Percentiles rank a stretch among this genome's conserved stretches.
These are phyloP conservation scores for Eucalyptus coolabah DNA, from an alignment of 345 rosid species.

Conservation along the genomic window DNA sequence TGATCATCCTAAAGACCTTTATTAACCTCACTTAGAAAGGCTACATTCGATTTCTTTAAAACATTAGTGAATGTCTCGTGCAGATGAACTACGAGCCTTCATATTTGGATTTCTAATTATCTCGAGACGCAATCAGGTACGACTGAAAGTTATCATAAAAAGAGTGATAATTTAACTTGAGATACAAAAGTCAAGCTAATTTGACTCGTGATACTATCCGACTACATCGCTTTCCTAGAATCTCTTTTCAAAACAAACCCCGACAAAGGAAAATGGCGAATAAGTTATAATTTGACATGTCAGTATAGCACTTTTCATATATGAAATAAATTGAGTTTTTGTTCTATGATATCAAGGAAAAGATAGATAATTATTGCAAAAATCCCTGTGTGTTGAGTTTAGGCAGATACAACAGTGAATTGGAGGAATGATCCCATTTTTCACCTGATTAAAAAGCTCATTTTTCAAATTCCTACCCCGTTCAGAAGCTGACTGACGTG, in stretches of 20 bases:
- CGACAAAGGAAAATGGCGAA: neutral
- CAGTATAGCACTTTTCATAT: neutral
- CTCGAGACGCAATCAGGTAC: neutral
- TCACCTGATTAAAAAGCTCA: neutral
- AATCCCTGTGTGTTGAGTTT: neutral
- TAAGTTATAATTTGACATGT: neutral
- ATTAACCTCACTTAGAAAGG: neutral
- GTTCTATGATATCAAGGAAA: neutral
- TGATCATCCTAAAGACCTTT: neutral
- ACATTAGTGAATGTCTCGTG: neutral
- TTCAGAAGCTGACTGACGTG: neutral
- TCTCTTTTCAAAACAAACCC: no score
- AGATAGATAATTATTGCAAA: neutral
- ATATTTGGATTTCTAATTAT: neutral
- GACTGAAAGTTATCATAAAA: neutral
- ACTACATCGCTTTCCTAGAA: neutral
- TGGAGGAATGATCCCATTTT: neutral
- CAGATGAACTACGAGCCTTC: neutral
- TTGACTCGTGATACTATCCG: neutral
- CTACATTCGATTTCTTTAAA: neutral
- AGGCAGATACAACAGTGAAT: neutral
- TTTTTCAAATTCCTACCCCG: neutral
- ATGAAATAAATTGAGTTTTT: neutral
- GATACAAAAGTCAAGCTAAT: neutral
- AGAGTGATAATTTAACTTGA: neutral